A percentile compares a stretch with the other conserved stretches of the same genome.
Conservation (phyloP, 345 rosid species). For the Syzygium oleosum region DNA sequence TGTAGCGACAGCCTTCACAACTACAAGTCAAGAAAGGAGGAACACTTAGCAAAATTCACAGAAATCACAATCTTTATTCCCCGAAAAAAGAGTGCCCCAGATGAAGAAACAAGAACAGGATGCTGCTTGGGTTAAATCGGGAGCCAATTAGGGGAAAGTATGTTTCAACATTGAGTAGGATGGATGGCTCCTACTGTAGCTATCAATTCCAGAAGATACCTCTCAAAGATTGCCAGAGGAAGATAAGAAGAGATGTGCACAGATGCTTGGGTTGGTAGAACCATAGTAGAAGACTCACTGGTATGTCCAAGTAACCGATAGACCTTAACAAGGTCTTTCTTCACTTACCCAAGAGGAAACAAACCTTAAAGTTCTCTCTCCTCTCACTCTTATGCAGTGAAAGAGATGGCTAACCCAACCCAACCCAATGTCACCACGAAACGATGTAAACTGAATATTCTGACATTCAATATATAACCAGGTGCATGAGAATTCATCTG, state of each 20-base stretch:
- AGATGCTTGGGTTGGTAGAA: neutral
- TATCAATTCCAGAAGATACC: neutral
- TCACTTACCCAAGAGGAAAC: neutral
- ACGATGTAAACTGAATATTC: neutral
- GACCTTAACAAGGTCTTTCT: neutral
- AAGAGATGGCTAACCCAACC: neutral
- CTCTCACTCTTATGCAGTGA: neutral
- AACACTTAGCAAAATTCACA: neutral
- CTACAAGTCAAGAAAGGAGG: constrained; percentile 19
- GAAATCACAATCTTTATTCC: neutral
- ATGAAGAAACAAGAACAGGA: neutral
- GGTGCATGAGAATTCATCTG: too few species aligned
- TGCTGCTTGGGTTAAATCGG: neutral
- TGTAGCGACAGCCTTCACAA: constrained; percentile 73
- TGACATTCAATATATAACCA: neutral
- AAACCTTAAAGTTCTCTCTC: neutral
- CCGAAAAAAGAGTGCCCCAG: neutral
- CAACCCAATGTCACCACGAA: neutral
- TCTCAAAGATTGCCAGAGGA: neutral
- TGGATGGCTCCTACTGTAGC: neutral
- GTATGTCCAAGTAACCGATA: neutral
- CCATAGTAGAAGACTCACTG: neutral
- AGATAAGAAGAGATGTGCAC: neutral
- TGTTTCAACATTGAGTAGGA: neutral
- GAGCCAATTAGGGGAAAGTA: neutral